Conservation (phyloP, 75 land plant species). For the Cupressus sempervirens region DNA sequence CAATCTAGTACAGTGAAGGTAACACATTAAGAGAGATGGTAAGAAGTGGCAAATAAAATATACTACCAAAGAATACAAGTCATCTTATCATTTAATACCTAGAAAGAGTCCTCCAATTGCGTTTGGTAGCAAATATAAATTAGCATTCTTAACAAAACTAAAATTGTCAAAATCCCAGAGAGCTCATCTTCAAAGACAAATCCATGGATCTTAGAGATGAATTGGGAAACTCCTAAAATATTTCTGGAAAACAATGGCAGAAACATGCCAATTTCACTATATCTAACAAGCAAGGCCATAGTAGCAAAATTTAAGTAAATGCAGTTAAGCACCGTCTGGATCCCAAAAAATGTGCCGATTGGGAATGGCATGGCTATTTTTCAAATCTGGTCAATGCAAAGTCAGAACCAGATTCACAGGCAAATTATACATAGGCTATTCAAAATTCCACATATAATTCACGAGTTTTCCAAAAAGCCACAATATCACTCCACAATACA, state of each 20-base stretch:
- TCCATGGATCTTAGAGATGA: neutral
- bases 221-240: neutral
- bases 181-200: neutral
- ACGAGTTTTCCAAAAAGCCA: too few relatives aligned
- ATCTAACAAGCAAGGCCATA: neutral
- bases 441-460: too few relatives aligned
- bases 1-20: neutral
- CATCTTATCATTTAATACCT: neutral
- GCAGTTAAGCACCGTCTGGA: too few relatives aligned
- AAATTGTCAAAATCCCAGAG: neutral
- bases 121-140: neutral
- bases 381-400: too few relatives aligned
- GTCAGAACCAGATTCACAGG: too few relatives aligned
- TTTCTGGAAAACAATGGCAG: neutral
- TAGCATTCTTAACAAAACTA: neutral
- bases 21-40: neutral
- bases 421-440: too few relatives aligned
- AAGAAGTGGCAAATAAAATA: neutral
- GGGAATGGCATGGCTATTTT: too few relatives aligned
- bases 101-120: neutral
- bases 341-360: too few relatives aligned
- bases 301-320: too few relatives aligned
- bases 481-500: too few relatives aligned
- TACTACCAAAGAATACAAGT: neutral
- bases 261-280: neutral